Percentiles rank a stretch among this genome's conserved stretches.
These are phyloP conservation scores for Stenocarpella maydis DNA, from an alignment of 2,329 filamentous ascomycete genomes.

Conservation along the genomic window DNA sequence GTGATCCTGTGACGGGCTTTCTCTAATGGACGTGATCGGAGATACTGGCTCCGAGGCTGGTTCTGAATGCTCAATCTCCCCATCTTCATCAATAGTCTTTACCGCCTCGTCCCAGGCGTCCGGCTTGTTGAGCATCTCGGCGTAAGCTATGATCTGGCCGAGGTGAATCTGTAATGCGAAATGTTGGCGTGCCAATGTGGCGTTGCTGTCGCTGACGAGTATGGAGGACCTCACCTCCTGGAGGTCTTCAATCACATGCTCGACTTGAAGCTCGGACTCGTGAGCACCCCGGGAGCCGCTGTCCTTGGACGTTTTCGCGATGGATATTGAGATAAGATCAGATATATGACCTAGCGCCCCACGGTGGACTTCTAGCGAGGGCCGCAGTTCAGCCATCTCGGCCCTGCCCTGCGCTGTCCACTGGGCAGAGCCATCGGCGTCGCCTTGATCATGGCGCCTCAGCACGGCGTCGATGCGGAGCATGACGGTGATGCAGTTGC, in stretches of 20 bases:
- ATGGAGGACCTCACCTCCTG: conserved; percentile 31
- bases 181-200: conserved; percentile 32
- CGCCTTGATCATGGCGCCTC: conserved; percentile 26
- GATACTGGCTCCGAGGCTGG: conserved; percentile 14
- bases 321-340: conserved; percentile 34
- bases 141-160: conserved; percentile 32
- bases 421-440: conserved; percentile 25
- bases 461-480: conserved; percentile 35
- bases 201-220: conserved; percentile 34
- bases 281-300: conserved; percentile 17
- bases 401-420: conserved; percentile 35
- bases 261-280: conserved; percentile 25
- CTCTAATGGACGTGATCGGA: conserved; percentile 16
- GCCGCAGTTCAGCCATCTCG: conserved; percentile 35
- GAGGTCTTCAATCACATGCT: conserved; percentile 29
- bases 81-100: conserved; percentile 15
- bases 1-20: not conserved
- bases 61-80: not conserved
- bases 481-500: conserved; percentile 36
- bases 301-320: conserved; percentile 29
- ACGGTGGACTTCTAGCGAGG: conserved; percentile 37
- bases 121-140: conserved; percentile 16
- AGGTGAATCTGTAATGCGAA: conserved; percentile 35
- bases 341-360: conserved; percentile 34
- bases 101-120: conserved; percentile 33